phyloP scores from a whole-genome alignment of 2,329 filamentous ascomycete species.

The Emmonsiellopsis sp. region DNA sequence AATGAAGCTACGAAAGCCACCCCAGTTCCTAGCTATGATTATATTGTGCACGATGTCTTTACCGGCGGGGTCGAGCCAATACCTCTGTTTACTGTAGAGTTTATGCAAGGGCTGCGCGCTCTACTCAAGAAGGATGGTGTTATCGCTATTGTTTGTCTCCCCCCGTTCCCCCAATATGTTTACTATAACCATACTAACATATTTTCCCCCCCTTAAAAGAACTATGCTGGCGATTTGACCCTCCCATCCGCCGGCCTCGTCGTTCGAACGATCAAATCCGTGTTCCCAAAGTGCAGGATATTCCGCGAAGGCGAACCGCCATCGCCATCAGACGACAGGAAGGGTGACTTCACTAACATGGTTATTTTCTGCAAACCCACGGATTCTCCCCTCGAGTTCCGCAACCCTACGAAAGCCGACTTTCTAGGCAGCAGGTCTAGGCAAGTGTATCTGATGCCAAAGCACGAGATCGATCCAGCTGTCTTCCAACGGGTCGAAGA shows the following conservation, averaged over 20 bases:
- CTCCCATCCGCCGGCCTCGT: conserved; percentile 68
- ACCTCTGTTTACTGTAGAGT: conserved; percentile 76
- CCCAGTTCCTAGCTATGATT: conserved; percentile 57
- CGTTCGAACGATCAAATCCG: conserved; percentile 67
- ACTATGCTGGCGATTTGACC: conserved; percentile 84
- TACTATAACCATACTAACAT: neutral
- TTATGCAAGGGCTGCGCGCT: conserved; percentile 59
- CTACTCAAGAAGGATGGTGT: conserved; percentile 71
- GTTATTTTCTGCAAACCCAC: conserved; percentile 83
- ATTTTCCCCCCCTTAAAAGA: conserved; percentile 41
- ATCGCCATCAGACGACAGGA: conserved; percentile 40
- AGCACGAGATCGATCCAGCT: conserved; percentile 53
- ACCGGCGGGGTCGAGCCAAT: conserved; percentile 91
- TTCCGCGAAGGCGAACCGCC: conserved; percentile 66
- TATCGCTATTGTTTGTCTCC: conserved; percentile 66
- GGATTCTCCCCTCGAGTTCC: conserved; percentile 51
- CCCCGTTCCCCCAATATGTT: neutral
- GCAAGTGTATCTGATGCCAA: conserved; percentile 60
- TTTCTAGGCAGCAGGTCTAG: conserved; percentile 63
- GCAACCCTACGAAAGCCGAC: conserved; percentile 54
- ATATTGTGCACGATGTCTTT: conserved; percentile 96
- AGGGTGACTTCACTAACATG: conserved; percentile 82
- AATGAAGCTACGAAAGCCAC: conserved; percentile 38
- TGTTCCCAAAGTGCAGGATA: conserved; percentile 84
- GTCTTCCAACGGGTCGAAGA: conserved; percentile 34